Evolutionary conservation across 177 flowering plant species (phyloP), one percentile per base, ranked within the genome.

Genomic region (Vitis hybrid): DNA sequence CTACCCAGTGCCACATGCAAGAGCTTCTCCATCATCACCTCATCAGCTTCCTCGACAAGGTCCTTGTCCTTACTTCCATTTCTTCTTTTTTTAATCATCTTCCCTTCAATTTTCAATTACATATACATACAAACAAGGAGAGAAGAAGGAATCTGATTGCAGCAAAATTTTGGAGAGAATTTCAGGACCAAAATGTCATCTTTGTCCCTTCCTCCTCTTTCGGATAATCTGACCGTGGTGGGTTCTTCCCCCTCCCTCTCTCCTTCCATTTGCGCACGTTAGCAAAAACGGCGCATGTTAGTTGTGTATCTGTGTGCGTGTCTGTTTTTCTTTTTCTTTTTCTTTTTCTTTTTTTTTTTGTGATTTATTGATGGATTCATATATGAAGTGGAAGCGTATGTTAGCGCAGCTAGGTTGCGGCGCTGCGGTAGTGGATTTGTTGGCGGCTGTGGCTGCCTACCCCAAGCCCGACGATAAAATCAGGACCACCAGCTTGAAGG

Each of bases 381-480:
- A 56, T 26, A 16, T 68, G 63, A 60, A 53, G 52, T 70, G 53
- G 57, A 14, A 55, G 63, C 51, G 33, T 61, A 68, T 57, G 52
- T 68, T 67, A 39, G 56, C 8, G 77, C 88, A 92, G 97, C 53
- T 90, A 7, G 97, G 97, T 6, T 75, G 80, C 29, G 97, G 98
- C 1, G 69, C 49, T 14, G 74, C 69, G 15, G 22, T 57, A 3
- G 75, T 89, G 77, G 97, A 94, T 77, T 89, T 79, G 74, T 76
- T 91, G 79, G 97, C 92, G 2, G 75, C 86, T 0, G 97, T 94
- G 64, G 90, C 78, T 65, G 45, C 90, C 63, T 92, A 74, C 76
- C 97, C 97, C 33, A 81, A 94, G 5, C 95, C 97, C 0, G 97
- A 94, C 67, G 94, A 87, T 69, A 94, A 94, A 76, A 89, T 89